Base-by-base conservation (phyloP, 2,329 filamentous ascomycete genomes). In the Trematosphaeria pertusa region DNA sequence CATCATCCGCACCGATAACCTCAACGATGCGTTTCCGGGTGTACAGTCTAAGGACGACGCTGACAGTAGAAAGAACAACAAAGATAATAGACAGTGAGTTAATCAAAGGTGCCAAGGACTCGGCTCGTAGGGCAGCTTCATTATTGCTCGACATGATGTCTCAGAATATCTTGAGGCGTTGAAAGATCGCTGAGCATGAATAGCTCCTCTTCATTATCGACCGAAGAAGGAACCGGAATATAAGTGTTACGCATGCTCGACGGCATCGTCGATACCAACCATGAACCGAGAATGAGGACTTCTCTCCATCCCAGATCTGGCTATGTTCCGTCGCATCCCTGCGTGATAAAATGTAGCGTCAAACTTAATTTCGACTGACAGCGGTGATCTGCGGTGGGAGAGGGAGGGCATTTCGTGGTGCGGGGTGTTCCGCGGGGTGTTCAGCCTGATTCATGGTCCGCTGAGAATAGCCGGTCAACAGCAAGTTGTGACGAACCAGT, bases 21-120 rank as follows among this genome's bases (percentile, higher is more conserved):
- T 37, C 30, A 6, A 54, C 37, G 21, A 51, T 24, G 3, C 11
- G 7, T 9, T 22, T 39, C 11, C 51, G 43, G 14, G 51, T 54
- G 20, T 51, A 54, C 5, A 54, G 15, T 22, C 51, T 28, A 11
- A 54, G 31, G 11, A 30, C 21, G n/a, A 54, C 51, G 21, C 31
- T 40, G 11, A 41, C 26, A 7, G 48, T 51, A 9, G 51, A 54
- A 6, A 54, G 31, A n/a, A 20, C 32, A 17, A 46, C 51, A 24
- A 54, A 51, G 21, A 51, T 37, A 24, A 54, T 46, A 6, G 48
- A 18, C n/a, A 54, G 24, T 6, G 43, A 38, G 32, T 42, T 35
- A 21, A 54, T 51, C 18, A 54, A 24, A 11, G 46, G 14, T 6
- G 15, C 36, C 20, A 34, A 33, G 5, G 50, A 50, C 32, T 54